phyloP scores from a whole-genome alignment of 1,139 yeast genomes.

The Wickerhamomyces sp. region DNA sequence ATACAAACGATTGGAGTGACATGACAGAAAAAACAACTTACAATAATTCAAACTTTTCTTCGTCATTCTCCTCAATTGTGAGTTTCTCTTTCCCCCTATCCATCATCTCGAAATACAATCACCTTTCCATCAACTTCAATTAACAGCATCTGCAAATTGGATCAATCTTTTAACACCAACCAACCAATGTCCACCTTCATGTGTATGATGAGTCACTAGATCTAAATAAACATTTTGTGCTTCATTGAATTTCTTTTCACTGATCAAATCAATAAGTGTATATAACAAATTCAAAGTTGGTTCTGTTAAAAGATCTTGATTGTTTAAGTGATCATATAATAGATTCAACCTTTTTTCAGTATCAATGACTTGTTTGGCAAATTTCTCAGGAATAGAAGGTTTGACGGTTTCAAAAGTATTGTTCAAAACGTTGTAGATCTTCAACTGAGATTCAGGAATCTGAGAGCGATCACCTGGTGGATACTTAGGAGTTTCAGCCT shows the following conservation, averaged over 20 bases:
- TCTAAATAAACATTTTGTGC: constrained; percentile 58
- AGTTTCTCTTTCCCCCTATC: neutral
- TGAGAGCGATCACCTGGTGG: constrained; percentile 73
- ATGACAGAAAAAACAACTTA: too few species aligned
- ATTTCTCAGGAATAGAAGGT: constrained; percentile 75
- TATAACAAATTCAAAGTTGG: constrained; percentile 53
- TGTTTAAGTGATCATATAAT: constrained; percentile 76
- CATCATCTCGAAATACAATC: neutral
- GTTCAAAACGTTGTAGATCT: constrained; percentile 56
- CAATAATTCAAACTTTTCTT: too few species aligned
- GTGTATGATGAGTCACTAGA: constrained; percentile 60
- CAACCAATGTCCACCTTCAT: constrained; percentile 89
- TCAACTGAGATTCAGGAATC: constrained; percentile 52
- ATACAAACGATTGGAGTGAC: too few species aligned
- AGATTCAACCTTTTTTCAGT: constrained; percentile 77
- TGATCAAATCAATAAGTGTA: constrained; percentile 47
- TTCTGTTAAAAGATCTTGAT: constrained; percentile 57
- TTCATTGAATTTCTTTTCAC: constrained; percentile 46
- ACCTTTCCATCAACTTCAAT: neutral
- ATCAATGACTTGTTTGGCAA: constrained; percentile 68
- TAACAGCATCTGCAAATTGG: constrained; percentile 51
- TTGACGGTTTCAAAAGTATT: constrained; percentile 53
- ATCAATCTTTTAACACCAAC: constrained; percentile 87
- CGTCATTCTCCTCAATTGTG: neutral
- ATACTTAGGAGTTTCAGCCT: constrained; percentile 35